Conservation (phyloP, 495 filamentous ascomycete genomes). For the Elaphomyces granulatus region DNA sequence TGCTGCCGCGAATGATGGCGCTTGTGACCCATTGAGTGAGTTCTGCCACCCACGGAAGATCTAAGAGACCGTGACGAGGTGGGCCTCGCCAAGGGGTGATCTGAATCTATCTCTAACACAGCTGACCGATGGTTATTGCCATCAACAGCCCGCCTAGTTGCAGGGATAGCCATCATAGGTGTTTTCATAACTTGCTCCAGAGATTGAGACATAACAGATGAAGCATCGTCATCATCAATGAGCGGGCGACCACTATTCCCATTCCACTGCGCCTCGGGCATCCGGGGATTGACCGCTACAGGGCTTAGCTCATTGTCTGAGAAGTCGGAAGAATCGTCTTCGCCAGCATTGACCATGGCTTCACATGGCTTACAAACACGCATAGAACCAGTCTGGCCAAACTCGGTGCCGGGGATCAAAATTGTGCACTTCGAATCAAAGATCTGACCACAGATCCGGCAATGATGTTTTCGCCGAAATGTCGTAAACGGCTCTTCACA, state of each 20-base stretch:
- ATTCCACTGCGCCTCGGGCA: background rate
- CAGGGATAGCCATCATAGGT: slow-evolving; percentile 72
- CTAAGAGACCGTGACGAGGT: slow-evolving; percentile 90
- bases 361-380: slow-evolving; percentile 94
- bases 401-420: slow-evolving; percentile 67
- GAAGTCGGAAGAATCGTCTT: slow-evolving; percentile 82
- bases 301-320: slow-evolving; percentile 56
- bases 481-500: slow-evolving; percentile 84
- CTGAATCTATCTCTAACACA: slow-evolving; percentile 77
- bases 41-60: slow-evolving; percentile 47
- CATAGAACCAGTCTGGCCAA: slow-evolving; percentile 75
- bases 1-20: slow-evolving; percentile 80
- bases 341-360: slow-evolving; percentile 74
- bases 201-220: slow-evolving; percentile 32
- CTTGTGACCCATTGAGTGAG: slow-evolving; percentile 60
- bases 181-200: slow-evolving; percentile 33
- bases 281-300: slow-evolving; percentile 3
- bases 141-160: slow-evolving; percentile 67
- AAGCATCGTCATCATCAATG: slow-evolving; percentile 30
- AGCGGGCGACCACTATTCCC: slow-evolving; percentile 14
- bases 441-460: slow-evolving; percentile 83
- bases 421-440: slow-evolving; percentile 96
- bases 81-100: slow-evolving; percentile 58
- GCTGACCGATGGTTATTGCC: slow-evolving; percentile 71
- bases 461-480: slow-evolving; percentile 94